Evolutionary conservation across 441 rosid species (phyloP).

Genomic region (Gossypium armourianum): DNA sequence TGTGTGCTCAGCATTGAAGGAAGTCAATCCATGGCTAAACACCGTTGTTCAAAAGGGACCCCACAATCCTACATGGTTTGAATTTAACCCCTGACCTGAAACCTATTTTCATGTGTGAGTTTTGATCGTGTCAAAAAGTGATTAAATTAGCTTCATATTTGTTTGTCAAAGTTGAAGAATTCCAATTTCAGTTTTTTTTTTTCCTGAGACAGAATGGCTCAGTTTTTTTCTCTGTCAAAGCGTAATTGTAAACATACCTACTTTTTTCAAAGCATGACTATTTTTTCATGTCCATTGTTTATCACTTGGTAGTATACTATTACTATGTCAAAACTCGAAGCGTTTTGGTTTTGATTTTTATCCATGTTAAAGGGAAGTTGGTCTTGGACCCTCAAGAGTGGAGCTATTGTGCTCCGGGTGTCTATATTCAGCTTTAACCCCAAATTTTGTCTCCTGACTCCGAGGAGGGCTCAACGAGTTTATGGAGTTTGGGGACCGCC

Average conservation of each 20-base stretch:
- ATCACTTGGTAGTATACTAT: not conserved
- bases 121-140: not conserved
- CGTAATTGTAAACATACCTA: not conserved
- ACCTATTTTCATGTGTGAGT: not conserved
- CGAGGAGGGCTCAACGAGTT: no score
- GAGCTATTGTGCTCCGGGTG: no score
- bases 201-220: not conserved
- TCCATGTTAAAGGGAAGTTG: no score
- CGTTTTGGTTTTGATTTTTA: no score
- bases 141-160: not conserved
- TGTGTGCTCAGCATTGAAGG: not conserved
- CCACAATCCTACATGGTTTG: not conserved
- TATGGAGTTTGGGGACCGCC: no score
- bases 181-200: not conserved
- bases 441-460: no score
- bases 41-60: not conserved
- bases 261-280: not conserved
- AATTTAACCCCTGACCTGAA: not conserved
- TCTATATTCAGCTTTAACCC: no score
- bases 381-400: no score
- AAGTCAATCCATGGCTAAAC: conserved; percentile 6
- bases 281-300: not conserved
- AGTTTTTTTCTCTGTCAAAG: not conserved
- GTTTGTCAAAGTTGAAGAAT: conserved; percentile 9
- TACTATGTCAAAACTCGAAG: not conserved